Evolutionary conservation across 2,329 filamentous ascomycete species (phyloP), one percentile per base, ranked within the genome.

Genomic region (Colletotrichum shisoi): DNA sequence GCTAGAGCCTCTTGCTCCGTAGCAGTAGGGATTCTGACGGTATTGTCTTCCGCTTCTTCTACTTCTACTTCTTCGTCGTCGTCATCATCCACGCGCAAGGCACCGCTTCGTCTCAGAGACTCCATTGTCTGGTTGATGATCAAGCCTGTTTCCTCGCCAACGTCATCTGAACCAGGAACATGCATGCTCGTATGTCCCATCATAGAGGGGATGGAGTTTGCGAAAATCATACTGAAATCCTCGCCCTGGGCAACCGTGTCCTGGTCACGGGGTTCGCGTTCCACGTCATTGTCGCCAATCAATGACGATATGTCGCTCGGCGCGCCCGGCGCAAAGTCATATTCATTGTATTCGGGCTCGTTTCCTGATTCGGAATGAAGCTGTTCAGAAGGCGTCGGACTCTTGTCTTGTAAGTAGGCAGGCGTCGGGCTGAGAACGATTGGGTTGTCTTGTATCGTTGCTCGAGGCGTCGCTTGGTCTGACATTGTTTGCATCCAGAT

Each of bases 181-280:
- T 76, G 74, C n/a, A 73, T 70, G 66, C 74, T 77, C 62, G 80
- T 75, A 42, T 79, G 79, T 1, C 76, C 79, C 42, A 82, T 81
- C 62, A 86, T 77, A 0, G 84, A 85, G 2, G 82, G 83, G 19
- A 87, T 76, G 2, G 84, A 85, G 52, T 85, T 80, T 67, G 86
- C 80, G 39, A 84, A 84, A 63, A 87, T 87, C 84, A 87, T 87
- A 72, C 84, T 87, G 69, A 87, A 87, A 45, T 84, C 83, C 67
- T 87, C 85, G 17, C 78, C 81, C n/a, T 83, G 79, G 4, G 79
- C 78, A 53, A 83, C 79, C 0, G 79, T 84, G 57, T 84, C 78
- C 39, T 79, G 44, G 19, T 77, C 51, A 61, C 69, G 46, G 57
- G 63, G n/a, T 70, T 73, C 56, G 57, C 71, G 62, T 34, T 63